These are phyloP conservation scores for Limnanthes douglasii DNA, from an alignment of 345 rosid genomes.

Conservation along the genomic window DNA sequence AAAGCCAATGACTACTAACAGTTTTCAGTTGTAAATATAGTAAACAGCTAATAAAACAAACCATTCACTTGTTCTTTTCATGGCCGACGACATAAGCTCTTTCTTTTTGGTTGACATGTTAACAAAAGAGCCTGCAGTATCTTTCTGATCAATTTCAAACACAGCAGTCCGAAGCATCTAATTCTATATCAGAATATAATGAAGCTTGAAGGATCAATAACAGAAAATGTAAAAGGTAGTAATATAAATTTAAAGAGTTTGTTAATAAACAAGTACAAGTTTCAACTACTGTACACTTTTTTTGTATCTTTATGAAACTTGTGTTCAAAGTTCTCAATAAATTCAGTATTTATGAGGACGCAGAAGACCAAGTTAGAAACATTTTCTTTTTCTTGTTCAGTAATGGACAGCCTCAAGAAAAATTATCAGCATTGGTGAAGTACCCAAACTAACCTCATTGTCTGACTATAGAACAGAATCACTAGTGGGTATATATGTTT, in stretches of 20 bases:
- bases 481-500: not conserved
- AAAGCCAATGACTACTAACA: not conserved
- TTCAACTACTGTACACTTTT: conserved; percentile 5
- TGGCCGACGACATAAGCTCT: conserved; percentile 68
- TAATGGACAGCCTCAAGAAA: no score
- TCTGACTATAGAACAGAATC: not conserved
- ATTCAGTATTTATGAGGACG: conserved; percentile 7
- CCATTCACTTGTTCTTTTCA: conserved; percentile 97
- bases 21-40: no score
- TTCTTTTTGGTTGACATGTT: conserved; percentile 52
- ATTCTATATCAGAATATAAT: no score
- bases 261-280: no score
- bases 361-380: conserved; percentile 3
- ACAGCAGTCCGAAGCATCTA: no score
- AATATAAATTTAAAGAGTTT: no score
- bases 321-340: no score
- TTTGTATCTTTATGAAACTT: conserved; percentile 10
- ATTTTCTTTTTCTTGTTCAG: no score
- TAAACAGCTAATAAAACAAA: conserved; percentile 11
- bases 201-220: conserved; percentile 14
- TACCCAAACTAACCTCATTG: conserved; percentile 8
- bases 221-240: not conserved
- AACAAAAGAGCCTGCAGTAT: conserved; percentile 16
- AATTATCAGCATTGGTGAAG: conserved; percentile 2
- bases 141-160: conserved; percentile 32